Conservation (phyloP, 306 rosid species). For the Quercus engelmannii region DNA sequence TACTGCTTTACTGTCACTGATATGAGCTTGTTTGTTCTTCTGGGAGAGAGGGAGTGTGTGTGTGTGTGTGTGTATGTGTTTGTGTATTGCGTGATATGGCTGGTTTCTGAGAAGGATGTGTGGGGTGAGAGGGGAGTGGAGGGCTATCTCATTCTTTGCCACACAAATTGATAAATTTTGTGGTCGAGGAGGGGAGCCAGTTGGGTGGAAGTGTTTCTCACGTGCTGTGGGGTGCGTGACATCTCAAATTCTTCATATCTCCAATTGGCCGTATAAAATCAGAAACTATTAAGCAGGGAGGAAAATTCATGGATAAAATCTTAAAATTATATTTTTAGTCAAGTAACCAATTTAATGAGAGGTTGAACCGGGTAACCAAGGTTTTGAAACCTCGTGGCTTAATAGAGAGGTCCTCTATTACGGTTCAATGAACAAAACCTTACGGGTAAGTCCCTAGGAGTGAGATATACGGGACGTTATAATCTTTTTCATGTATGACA, state of each 20-base stretch:
- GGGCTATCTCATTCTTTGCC: constrained; percentile 56
- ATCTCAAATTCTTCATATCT: no score
- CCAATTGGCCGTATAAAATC: no score
- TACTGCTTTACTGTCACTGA: not conserved
- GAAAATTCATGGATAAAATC: no score
- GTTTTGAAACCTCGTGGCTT: no score
- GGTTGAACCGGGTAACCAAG: no score
- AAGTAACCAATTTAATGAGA: no score
- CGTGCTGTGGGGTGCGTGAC: not conserved
- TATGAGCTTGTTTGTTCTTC: not conserved
- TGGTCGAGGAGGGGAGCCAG: not conserved
- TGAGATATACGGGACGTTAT: no score
- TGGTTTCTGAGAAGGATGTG: not conserved
- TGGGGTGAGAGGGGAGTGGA: constrained; percentile 19
- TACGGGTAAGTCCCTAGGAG: no score
- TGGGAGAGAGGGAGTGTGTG: not conserved
- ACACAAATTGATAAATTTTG: constrained; percentile 47
- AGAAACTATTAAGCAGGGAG: no score
- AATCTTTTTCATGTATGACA: not conserved
- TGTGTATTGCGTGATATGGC: not conserved
- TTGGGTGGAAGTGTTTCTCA: not conserved
- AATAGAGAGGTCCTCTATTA: no score
- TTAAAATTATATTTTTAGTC: no score
- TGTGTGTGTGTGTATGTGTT: not conserved
- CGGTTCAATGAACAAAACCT: no score